A percentile compares a stretch with the other conserved stretches of the same genome.
Conservation (phyloP, 495 filamentous ascomycete genomes). For the Hypomontagnella submonticulosa region DNA sequence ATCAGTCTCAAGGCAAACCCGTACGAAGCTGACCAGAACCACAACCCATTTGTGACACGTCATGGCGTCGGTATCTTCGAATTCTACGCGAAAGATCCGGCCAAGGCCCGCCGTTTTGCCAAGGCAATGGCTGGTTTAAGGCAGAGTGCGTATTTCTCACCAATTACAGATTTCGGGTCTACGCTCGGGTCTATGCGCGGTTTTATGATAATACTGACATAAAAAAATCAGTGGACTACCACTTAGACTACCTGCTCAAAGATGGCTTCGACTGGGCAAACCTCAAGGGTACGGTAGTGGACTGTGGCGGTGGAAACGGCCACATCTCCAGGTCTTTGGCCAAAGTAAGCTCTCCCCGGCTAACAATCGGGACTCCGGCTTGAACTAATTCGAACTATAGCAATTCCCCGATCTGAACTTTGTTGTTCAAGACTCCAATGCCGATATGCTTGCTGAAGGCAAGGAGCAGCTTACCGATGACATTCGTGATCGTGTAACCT, state of each 20-base stretch:
- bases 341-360: slow-evolving; percentile 18
- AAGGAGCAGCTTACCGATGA: slow-evolving; percentile 22
- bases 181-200: background rate
- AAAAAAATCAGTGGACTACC: background rate
- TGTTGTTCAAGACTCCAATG: slow-evolving; percentile 42
- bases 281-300: slow-evolving; percentile 44
- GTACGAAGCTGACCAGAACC: slow-evolving; percentile 3
- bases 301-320: slow-evolving; percentile 41
- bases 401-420: slow-evolving; percentile 41
- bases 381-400: background rate
- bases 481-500: slow-evolving; percentile 25
- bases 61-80: background rate
- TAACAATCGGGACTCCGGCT: background rate
- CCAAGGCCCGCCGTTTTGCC: slow-evolving; percentile 3
- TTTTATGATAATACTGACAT: background rate
- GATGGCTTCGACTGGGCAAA: slow-evolving; percentile 42
- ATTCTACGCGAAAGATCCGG: slow-evolving; percentile 10
- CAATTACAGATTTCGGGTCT: too few species aligned
- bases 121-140: slow-evolving; percentile 6
- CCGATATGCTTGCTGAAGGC: slow-evolving; percentile 44
- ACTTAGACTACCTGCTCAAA: slow-evolving; percentile 22
- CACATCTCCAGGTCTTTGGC: slow-evolving; percentile 41
- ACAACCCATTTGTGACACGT: slow-evolving; percentile 4
- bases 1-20: slow-evolving; percentile 20
- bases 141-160: too few species aligned